Conservation (phyloP, 148 eudicot species). For the Cornus suecica region DNA sequence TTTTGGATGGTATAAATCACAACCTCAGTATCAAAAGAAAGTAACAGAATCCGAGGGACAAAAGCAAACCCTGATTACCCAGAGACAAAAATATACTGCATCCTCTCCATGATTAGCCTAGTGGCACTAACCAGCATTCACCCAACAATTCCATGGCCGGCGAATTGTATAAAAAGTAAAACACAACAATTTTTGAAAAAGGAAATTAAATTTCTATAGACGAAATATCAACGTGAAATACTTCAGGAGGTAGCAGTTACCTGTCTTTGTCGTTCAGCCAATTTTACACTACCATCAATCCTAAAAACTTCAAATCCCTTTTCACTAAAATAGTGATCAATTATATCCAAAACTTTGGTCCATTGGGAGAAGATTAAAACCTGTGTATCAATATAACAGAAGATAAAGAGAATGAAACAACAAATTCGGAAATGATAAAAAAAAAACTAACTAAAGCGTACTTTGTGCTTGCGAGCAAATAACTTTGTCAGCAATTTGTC, state of each 20-base stretch:
- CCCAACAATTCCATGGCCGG: not conserved
- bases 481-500: slow-evolving; percentile 68
- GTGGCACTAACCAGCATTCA: not conserved
- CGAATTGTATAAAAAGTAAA: not conserved
- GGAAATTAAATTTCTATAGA: not conserved
- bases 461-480: slow-evolving; percentile 81
- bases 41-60: not conserved
- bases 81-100: too few species aligned
- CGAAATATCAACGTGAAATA: not conserved
- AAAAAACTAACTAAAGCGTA: slow-evolving; percentile 21
- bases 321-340: slow-evolving; percentile 87
- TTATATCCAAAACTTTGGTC: slow-evolving; percentile 86
- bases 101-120: not conserved
- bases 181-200: not conserved
- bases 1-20: not conserved
- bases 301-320: slow-evolving; percentile 81
- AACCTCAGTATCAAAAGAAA: not conserved
- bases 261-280: slow-evolving; percentile 83
- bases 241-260: slow-evolving; percentile 22
- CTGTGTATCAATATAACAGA: slow-evolving; percentile 35
- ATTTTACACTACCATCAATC: slow-evolving; percentile 88
- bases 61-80: not conserved
- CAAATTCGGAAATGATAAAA: not conserved
- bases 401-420: slow-evolving; percentile 10
- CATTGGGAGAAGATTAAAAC: slow-evolving; percentile 95